Evolutionary conservation across 2,329 filamentous ascomycete species (phyloP).

Genomic region (Aspergillus ibericus): DNA sequence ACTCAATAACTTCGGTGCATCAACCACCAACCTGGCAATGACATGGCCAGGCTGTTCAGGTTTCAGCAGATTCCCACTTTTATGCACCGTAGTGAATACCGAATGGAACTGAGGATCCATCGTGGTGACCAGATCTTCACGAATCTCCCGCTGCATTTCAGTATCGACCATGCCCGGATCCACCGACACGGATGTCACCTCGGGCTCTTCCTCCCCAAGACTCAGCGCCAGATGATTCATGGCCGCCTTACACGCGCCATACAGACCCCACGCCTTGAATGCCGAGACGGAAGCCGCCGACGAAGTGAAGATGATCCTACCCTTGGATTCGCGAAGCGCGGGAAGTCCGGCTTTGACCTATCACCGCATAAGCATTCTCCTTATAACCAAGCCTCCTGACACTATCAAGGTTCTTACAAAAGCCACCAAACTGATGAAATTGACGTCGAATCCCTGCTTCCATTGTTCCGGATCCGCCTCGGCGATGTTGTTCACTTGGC

Average conservation of each 20-base stretch:
- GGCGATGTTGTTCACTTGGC: constrained; percentile 68
- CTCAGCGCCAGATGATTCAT: constrained; percentile 35
- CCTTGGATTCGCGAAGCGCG: constrained; percentile 33
- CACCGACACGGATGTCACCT: constrained; percentile 29
- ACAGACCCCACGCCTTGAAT: constrained; percentile 38
- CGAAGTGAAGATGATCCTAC: constrained; percentile 38
- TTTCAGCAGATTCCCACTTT: constrained; percentile 69
- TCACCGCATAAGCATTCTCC: not conserved
- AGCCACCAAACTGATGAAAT: constrained; percentile 79
- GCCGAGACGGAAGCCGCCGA: constrained; percentile 34
- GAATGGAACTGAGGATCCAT: constrained; percentile 60
- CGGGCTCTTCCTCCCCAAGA: constrained; percentile 31
- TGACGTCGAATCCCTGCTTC: constrained; percentile 74
- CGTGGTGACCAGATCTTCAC: constrained; percentile 65
- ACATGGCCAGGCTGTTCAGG: constrained; percentile 84
- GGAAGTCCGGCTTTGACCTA: constrained; percentile 34
- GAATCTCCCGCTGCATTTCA: constrained; percentile 58
- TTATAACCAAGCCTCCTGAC: not conserved
- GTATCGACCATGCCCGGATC: constrained; percentile 37
- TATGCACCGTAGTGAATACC: constrained; percentile 69
- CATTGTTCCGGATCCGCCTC: constrained; percentile 71
- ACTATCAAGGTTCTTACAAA: constrained; percentile 60
- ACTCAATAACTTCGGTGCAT: constrained; percentile 65
- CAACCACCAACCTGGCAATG: constrained; percentile 73
- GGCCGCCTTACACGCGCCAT: constrained; percentile 38